These are phyloP conservation scores for Rhytidiadelphus loreus DNA, from an alignment of 225 moss, liverwort and hornwort species.

Conservation along the genomic window DNA sequence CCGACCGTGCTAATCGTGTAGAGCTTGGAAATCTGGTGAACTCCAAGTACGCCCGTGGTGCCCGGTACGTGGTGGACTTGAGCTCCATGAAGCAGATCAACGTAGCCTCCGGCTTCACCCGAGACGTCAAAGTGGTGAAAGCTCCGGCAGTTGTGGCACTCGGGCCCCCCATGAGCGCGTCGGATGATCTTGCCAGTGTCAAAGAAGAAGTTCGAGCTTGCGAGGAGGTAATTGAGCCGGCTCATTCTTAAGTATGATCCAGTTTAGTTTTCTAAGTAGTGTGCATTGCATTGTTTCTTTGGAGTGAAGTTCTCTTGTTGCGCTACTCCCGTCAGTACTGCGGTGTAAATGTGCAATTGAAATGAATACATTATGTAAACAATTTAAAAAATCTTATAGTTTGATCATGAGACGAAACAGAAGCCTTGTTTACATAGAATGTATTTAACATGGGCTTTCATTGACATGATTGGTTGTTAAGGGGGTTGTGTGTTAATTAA, in stretches of 20 bases:
- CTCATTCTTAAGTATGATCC: not conserved
- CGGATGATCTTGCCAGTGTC: not conserved
- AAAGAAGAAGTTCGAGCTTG: not conserved
- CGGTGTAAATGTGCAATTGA: no score
- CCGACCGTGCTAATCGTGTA: not conserved
- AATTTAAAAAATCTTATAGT: no score
- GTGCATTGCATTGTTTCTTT: no score
- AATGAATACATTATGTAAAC: no score
- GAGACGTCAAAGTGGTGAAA: constrained; percentile 2
- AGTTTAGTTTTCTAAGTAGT: not conserved
- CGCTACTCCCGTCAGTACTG: not conserved
- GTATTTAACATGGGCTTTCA: no score
- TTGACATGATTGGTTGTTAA: not conserved
- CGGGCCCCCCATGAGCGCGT: no score
- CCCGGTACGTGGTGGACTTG: not conserved
- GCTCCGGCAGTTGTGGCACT: not conserved
- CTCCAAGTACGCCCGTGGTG: not conserved
- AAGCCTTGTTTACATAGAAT: no score
- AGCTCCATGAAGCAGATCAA: constrained; percentile 2
- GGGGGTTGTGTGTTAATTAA: not conserved
- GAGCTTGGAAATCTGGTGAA: not conserved
- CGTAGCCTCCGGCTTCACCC: not conserved
- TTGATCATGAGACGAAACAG: no score
- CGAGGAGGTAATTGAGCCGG: not conserved
- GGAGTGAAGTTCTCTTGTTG: not conserved